Percentiles rank a stretch among this genome's conserved stretches.
These are phyloP conservation scores for Dactylellina cionopaga DNA, from an alignment of 2,329 filamentous ascomycete genomes.

Conservation along the genomic window DNA sequence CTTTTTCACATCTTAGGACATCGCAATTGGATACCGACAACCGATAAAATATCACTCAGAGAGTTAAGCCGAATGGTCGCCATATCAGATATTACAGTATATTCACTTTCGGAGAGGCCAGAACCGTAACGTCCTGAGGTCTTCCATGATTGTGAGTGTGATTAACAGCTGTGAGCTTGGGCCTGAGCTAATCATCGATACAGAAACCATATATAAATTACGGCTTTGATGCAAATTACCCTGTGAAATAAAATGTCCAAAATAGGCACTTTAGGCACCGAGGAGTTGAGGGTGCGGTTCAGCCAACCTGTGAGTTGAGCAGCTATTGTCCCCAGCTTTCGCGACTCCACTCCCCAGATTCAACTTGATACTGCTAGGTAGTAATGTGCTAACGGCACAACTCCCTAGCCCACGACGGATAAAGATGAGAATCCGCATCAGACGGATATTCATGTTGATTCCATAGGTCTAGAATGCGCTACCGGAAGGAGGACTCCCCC, in stretches of 20 bases:
- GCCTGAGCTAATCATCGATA: background rate
- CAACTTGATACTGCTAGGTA: background rate
- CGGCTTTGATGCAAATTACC: background rate
- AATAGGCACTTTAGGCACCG: slow-evolving; percentile 1
- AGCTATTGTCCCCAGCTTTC: background rate
- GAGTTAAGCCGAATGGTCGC: slow-evolving; percentile 21
- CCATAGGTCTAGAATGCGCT: background rate
- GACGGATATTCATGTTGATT: background rate
- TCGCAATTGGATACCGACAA: too few relatives aligned
- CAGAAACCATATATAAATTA: slow-evolving; percentile 2
- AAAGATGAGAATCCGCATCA: background rate
- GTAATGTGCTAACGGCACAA: background rate
- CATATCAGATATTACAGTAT: background rate
- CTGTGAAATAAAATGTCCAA: background rate
- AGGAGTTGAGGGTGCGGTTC: slow-evolving; percentile 1
- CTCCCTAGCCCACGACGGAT: background rate
- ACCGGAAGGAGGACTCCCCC: background rate
- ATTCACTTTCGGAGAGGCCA: slow-evolving; percentile 23
- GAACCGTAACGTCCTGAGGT: slow-evolving; percentile 6
- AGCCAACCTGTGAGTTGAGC: slow-evolving; percentile 6
- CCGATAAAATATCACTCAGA: too few relatives aligned
- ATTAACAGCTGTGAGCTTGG: background rate
- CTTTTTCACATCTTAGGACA: too few relatives aligned
- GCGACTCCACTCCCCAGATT: background rate
- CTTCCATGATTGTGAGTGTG: background rate